phyloP scores from a whole-genome alignment of 2,329 filamentous ascomycete genomes.

The Aspergillus eucalypticola region DNA sequence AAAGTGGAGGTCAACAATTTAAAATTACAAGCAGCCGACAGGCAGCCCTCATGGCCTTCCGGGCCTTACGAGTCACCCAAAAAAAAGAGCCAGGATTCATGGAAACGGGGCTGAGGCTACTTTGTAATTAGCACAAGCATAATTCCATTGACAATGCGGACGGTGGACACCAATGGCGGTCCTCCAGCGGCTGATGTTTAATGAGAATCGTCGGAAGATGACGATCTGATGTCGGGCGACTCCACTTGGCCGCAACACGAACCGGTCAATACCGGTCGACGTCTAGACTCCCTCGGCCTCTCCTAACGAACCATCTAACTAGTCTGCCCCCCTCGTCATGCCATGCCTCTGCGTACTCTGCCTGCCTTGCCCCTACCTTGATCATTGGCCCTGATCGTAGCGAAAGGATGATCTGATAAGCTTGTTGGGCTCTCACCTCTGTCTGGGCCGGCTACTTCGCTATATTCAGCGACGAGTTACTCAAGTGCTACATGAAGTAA shows the following conservation, averaged over 20 bases:
- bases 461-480: no score
- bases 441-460: no score
- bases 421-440: neutral
- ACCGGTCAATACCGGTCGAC: neutral
- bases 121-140: neutral
- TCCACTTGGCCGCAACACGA: neutral
- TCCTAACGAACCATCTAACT: no score
- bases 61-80: neutral
- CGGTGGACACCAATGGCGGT: neutral
- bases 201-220: neutral
- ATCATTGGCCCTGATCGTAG: neutral
- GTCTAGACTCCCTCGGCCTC: neutral
- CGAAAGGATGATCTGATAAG: neutral
- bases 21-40: neutral
- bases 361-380: neutral
- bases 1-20: neutral
- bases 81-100: neutral
- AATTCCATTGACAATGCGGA: neutral
- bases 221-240: neutral
- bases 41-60: neutral
- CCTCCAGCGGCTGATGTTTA: neutral
- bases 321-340: neutral
- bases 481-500: neutral
- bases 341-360: neutral
- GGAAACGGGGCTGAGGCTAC: neutral